Percentiles rank a stretch among this genome's conserved stretches.
Evolutionary conservation across 768 basidiomycete genomes (phyloP).

Genomic region (Phanerochaete sordida): DNA sequence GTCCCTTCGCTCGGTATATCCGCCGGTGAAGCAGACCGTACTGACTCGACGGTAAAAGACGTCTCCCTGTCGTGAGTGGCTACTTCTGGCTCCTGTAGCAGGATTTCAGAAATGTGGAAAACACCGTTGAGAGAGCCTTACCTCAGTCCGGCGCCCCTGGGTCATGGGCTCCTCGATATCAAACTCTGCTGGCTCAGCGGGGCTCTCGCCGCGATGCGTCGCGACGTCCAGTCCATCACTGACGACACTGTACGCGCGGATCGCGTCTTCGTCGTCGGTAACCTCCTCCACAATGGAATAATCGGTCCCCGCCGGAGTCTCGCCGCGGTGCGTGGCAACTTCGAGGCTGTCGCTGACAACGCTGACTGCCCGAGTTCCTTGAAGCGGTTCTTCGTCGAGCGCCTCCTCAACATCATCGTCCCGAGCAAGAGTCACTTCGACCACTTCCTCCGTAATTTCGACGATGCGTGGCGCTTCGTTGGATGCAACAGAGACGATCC

Average conservation of each 20-base stretch:
- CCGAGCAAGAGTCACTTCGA: not conserved
- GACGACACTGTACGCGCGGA: not conserved
- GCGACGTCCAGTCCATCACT: not conserved
- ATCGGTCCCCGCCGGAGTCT: not conserved
- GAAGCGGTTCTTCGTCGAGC: not conserved
- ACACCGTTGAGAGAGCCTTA: conserved; percentile 13
- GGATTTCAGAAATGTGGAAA: not conserved
- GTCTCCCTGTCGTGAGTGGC: not conserved
- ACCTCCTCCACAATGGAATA: not conserved
- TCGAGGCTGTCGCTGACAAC: not conserved
- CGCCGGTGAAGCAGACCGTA: not conserved
- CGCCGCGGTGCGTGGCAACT: not conserved
- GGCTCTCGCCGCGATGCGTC: not conserved
- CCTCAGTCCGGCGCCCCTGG: conserved; percentile 30
- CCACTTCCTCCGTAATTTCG: not conserved
- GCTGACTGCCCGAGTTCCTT: not conserved
- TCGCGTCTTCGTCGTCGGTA: not conserved
- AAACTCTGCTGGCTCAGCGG: conserved; percentile 16
- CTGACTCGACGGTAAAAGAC: not conserved
- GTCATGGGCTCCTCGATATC: conserved; percentile 30
- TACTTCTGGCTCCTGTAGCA: not conserved
- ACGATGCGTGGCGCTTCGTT: not conserved
- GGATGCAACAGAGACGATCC: not conserved
- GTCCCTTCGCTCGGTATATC: not conserved
- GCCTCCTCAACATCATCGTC: not conserved